phyloP scores from a whole-genome alignment of 2,329 filamentous ascomycete species.

The Fusarium solani-melongenae region DNA sequence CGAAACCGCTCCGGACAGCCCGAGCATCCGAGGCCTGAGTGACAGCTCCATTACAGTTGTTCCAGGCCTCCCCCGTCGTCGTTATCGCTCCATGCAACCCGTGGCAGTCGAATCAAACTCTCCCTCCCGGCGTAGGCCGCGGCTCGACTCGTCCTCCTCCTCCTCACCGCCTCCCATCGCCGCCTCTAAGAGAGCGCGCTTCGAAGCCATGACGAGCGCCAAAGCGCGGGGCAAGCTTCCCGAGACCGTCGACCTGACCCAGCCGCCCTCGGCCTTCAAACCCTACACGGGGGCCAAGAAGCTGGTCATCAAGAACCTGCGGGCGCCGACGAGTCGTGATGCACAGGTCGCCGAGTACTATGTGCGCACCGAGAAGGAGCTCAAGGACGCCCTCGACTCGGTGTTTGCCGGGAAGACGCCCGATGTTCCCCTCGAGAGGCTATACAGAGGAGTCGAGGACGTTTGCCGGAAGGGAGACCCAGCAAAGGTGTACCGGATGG shows the following conservation, averaged over 20 bases:
- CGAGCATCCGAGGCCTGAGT: conserved; percentile 41
- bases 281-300: conserved; percentile 83
- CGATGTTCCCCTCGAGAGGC: conserved; percentile 81
- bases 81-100: conserved; percentile 48
- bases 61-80: conserved; percentile 37
- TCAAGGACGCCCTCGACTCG: conserved; percentile 77
- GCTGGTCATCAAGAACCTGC: conserved; percentile 93
- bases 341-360: conserved; percentile 82
- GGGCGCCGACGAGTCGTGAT: conserved; percentile 65
- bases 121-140: conserved; percentile 53
- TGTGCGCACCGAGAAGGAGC: conserved; percentile 76
- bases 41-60: conserved; percentile 43
- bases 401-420: conserved; percentile 76
- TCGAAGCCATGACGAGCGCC: conserved; percentile 49
- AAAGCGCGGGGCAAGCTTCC: conserved; percentile 55
- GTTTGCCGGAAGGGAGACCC: conserved; percentile 84
- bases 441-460: conserved; percentile 93
- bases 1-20: conserved; percentile 19
- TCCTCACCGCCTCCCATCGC: conserved; percentile 33
- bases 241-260: conserved; percentile 51
- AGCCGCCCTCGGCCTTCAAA: conserved; percentile 65
- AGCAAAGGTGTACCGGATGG: conserved; percentile 71
- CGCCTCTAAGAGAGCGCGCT: conserved; percentile 48
- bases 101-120: conserved; percentile 44
- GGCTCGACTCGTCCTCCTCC: conserved; percentile 49